Evolutionary conservation across 768 basidiomycete species (phyloP).

Genomic region (Phaeotremella skinneri): DNA sequence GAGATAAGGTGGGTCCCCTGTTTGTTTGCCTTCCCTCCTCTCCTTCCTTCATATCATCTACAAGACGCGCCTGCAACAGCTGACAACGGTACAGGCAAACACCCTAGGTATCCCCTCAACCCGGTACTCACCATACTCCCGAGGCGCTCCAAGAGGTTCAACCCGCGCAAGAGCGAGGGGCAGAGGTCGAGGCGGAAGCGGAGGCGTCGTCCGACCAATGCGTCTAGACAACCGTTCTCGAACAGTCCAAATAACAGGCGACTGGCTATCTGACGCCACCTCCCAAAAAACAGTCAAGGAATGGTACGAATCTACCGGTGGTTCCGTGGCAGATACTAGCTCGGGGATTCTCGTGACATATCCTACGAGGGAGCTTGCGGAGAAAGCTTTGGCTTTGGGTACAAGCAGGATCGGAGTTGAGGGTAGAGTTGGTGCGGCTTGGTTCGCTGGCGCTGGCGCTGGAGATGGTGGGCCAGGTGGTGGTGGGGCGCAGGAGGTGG

Average conservation of each 20-base stretch:
- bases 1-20: slow-evolving; percentile 56
- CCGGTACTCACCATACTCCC: slow-evolving; percentile 50
- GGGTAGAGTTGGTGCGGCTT: neutral
- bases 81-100: slow-evolving; percentile 64
- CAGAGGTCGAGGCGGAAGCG: slow-evolving; percentile 62
- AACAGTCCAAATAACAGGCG: slow-evolving; percentile 72
- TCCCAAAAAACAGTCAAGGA: slow-evolving; percentile 64
- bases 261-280: slow-evolving; percentile 55
- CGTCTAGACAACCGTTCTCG: slow-evolving; percentile 86
- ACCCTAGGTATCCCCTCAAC: slow-evolving; percentile 52
- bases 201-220: slow-evolving; percentile 64
- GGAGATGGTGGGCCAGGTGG: neutral
- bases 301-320: slow-evolving; percentile 71
- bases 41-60: slow-evolving; percentile 45
- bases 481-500: neutral
- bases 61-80: slow-evolving; percentile 72
- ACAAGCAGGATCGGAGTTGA: neutral
- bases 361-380: slow-evolving; percentile 44
- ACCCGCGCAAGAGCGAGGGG: slow-evolving; percentile 63
- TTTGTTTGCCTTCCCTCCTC: slow-evolving; percentile 4
- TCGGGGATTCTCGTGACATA: slow-evolving; percentile 33
- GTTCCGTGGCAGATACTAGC: slow-evolving; percentile 22
- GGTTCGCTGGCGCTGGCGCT: neutral
- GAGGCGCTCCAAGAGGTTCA: slow-evolving; percentile 61
- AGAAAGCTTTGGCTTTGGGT: slow-evolving; percentile 24